Evolutionary conservation across 1,139 yeast species (phyloP).

Genomic region (Suhomyces maxii): DNA sequence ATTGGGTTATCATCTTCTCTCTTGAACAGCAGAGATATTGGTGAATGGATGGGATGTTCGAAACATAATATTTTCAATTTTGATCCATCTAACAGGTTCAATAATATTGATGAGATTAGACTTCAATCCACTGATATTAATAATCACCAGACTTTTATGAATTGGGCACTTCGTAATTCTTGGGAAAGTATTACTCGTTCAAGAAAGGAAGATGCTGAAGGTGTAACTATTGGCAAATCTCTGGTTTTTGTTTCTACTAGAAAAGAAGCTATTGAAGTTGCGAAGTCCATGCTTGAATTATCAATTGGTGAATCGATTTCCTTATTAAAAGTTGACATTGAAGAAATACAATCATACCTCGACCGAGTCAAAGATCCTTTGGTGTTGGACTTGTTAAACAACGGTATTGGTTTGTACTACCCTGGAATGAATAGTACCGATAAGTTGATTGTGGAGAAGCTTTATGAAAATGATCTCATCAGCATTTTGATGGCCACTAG

Average conservation of each 20-base stretch:
- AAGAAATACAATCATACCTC: constrained; percentile 44
- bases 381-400: constrained; percentile 44
- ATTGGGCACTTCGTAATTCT: constrained; percentile 46
- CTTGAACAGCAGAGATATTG: constrained; percentile 74
- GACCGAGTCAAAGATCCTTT: constrained; percentile 48
- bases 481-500: constrained; percentile 57
- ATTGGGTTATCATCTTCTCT: constrained; percentile 69
- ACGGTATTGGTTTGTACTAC: constrained; percentile 70
- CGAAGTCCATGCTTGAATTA: constrained; percentile 42
- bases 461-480: constrained; percentile 52
- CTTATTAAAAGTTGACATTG: constrained; percentile 27
- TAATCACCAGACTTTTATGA: constrained; percentile 32
- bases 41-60: constrained; percentile 82
- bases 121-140: constrained; percentile 34
- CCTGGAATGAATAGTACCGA: constrained; percentile 62
- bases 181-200: constrained; percentile 1
- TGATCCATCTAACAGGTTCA: constrained; percentile 58
- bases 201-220: background rate
- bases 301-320: constrained; percentile 31
- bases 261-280: constrained; percentile 54
- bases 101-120: constrained; percentile 58
- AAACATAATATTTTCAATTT: constrained; percentile 65
- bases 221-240: constrained; percentile 23
- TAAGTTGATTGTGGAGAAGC: constrained; percentile 49
- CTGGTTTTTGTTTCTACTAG: constrained; percentile 61